Evolutionary conservation across 2,329 filamentous ascomycete genomes (phyloP).

Genomic region (Knufia petricola): DNA sequence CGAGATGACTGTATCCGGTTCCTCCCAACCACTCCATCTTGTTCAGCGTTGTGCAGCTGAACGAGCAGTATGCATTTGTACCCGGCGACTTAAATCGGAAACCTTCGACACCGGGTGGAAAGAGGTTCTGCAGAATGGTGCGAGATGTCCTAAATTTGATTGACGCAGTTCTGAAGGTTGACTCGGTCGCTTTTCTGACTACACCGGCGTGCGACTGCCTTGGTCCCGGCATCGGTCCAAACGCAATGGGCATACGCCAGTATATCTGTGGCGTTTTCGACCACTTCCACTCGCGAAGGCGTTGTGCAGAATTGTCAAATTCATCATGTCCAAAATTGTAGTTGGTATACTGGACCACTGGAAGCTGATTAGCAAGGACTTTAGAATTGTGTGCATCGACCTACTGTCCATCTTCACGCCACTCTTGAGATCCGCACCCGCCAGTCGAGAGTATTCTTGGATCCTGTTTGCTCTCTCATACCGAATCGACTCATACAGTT

Average conservation of each 20-base stretch:
- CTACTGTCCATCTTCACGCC: too few species aligned
- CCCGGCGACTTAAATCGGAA: conserved; percentile 37
- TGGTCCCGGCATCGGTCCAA: conserved; percentile 40
- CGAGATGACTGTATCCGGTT: conserved; percentile 48
- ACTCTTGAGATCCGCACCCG: conserved; percentile 41
- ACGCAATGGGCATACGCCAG: conserved; percentile 39
- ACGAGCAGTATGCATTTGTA: conserved; percentile 37
- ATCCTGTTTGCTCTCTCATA: conserved; percentile 48
- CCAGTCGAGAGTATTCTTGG: conserved; percentile 48
- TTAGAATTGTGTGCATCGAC: too few species aligned
- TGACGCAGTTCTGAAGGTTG: conserved; percentile 37
- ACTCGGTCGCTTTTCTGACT: conserved; percentile 23
- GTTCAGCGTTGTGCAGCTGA: conserved; percentile 35
- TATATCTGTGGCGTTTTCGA: conserved; percentile 37
- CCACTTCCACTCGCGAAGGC: conserved; percentile 43
- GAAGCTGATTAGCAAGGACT: too few species aligned
- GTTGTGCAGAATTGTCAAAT: conserved; percentile 44
- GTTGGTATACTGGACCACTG: conserved; percentile 31
- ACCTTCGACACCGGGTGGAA: conserved; percentile 31
- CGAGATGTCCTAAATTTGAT: conserved; percentile 44
- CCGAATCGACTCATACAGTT: conserved; percentile 50
- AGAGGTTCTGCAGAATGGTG: conserved; percentile 42
- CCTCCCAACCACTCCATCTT: conserved; percentile 55
- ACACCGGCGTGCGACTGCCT: conserved; percentile 31
- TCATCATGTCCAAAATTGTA: conserved; percentile 53